These are phyloP conservation scores for Spathaspora passalidarum DNA, from an alignment of 805 yeast species.

Conservation along the genomic window DNA sequence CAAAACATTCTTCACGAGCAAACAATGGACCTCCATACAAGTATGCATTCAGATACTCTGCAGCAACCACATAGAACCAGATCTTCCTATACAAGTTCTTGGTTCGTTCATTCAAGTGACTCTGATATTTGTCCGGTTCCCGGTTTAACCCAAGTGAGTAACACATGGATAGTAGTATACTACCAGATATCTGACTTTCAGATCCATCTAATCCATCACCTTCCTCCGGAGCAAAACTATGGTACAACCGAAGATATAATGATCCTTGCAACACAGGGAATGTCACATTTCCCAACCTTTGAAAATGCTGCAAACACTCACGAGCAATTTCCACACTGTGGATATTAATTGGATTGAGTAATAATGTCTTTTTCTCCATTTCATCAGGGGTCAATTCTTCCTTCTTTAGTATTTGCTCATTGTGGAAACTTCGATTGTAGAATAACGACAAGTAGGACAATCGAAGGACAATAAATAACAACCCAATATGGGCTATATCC, in stretches of 20 bases:
- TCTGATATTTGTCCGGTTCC: conserved; percentile 32
- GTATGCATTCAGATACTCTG: conserved; percentile 41
- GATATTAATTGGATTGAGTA: conserved; percentile 46
- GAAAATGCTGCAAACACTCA: conserved; percentile 54
- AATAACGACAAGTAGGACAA: conserved; percentile 41
- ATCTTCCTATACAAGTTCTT: conserved; percentile 25
- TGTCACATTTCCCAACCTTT: conserved; percentile 36
- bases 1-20: conserved; percentile 38
- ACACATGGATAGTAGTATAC: conserved; percentile 36
- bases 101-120: conserved; percentile 13
- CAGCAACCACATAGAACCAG: conserved; percentile 23
- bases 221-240: conserved; percentile 36
- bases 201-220: conserved; percentile 42
- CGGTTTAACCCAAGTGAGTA: conserved; percentile 36
- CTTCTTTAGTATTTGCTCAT: conserved; percentile 23
- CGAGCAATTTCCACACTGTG: conserved; percentile 49
- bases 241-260: conserved; percentile 25
- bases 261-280: conserved; percentile 30
- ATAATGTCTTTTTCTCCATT: conserved; percentile 33
- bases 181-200: conserved; percentile 24
- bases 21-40: conserved; percentile 44
- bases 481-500: conserved; percentile 40
- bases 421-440: conserved; percentile 24
- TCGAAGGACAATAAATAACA: conserved; percentile 39
- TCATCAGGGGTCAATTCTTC: conserved; percentile 19